Percentiles rank a stretch among this genome's conserved stretches.
phyloP scores from a whole-genome alignment of 2,329 filamentous ascomycete species.

The Myriosclerotinia scirpicola region DNA sequence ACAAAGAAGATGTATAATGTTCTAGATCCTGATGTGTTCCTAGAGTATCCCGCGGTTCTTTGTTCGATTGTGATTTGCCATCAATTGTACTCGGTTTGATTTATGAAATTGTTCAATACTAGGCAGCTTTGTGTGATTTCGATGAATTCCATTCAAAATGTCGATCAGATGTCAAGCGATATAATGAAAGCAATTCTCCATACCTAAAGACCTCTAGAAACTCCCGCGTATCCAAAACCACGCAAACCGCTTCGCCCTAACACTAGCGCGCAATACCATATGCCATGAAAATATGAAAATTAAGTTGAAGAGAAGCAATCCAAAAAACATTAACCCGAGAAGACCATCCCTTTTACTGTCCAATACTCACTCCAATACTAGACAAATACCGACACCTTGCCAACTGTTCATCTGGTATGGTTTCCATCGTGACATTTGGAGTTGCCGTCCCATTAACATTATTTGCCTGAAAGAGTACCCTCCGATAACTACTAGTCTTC shows the following conservation, averaged over 20 bases:
- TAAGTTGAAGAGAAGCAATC: not conserved
- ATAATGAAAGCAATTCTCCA: not conserved
- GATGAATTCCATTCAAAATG: not conserved
- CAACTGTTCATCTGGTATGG: slow-evolving; percentile 5
- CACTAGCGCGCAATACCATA: not conserved
- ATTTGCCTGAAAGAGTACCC: slow-evolving; percentile 6
- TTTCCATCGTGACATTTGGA: slow-evolving; percentile 22
- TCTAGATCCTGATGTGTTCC: not conserved
- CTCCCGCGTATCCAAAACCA: not conserved
- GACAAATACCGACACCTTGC: slow-evolving; percentile 20
- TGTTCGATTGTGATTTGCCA: not conserved
- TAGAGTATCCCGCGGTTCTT: not conserved
- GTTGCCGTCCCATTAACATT: slow-evolving; percentile 2
- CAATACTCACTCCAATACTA: slow-evolving; percentile 21
- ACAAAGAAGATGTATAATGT: not conserved
- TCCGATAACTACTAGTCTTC: not conserved
- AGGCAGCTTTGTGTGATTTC: not conserved
- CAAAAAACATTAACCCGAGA: not conserved
- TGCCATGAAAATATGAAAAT: not conserved
- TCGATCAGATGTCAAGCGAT: not conserved
- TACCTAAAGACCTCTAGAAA: not conserved
- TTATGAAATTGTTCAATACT: not conserved
- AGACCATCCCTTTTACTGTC: not conserved
- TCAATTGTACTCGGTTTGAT: not conserved
- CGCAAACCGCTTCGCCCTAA: not conserved